phyloP scores from a whole-genome alignment of 2,329 filamentous ascomycete species.

The Lecanicillium sp. region DNA sequence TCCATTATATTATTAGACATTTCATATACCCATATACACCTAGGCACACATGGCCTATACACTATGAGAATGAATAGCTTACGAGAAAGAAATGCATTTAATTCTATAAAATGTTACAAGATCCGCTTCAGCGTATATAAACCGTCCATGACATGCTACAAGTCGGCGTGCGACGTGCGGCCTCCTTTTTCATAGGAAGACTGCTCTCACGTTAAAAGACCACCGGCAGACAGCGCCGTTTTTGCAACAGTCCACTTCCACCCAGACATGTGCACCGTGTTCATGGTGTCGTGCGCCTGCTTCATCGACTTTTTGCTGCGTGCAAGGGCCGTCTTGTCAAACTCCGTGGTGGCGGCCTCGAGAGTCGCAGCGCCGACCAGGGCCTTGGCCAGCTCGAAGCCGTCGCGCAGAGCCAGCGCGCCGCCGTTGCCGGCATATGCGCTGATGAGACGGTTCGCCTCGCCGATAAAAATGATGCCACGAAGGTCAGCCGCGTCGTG shows the following conservation, averaged over 20 bases:
- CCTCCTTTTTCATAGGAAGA: not conserved
- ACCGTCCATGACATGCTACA: too few species aligned
- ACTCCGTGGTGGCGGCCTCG: slow-evolving; percentile 24
- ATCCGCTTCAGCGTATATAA: too few species aligned
- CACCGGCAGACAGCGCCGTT: slow-evolving; percentile 9
- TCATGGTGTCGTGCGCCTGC: slow-evolving; percentile 15
- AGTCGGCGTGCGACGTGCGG: too few species aligned
- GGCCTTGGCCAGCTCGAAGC: slow-evolving; percentile 33
- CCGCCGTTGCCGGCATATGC: slow-evolving; percentile 41
- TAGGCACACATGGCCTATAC: too few species aligned
- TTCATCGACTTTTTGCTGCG: slow-evolving; percentile 23
- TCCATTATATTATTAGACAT: not conserved
- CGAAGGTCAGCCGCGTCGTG: slow-evolving; percentile 20
- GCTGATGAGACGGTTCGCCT: slow-evolving; percentile 39
- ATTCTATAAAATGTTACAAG: too few species aligned
- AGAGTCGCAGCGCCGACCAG: slow-evolving; percentile 23
- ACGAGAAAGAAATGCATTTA: too few species aligned
- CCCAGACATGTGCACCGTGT: slow-evolving; percentile 12
- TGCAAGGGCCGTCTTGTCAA: slow-evolving; percentile 28
- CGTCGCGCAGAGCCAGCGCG: slow-evolving; percentile 38
- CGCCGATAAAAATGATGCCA: slow-evolving; percentile 36
- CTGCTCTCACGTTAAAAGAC: not conserved
- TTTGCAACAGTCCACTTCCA: slow-evolving; percentile 14
- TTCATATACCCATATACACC: not conserved
- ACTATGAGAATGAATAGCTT: too few species aligned